Conservation (phyloP, 768 basidiomycete genomes). For the Panaeolus cyanescens region DNA sequence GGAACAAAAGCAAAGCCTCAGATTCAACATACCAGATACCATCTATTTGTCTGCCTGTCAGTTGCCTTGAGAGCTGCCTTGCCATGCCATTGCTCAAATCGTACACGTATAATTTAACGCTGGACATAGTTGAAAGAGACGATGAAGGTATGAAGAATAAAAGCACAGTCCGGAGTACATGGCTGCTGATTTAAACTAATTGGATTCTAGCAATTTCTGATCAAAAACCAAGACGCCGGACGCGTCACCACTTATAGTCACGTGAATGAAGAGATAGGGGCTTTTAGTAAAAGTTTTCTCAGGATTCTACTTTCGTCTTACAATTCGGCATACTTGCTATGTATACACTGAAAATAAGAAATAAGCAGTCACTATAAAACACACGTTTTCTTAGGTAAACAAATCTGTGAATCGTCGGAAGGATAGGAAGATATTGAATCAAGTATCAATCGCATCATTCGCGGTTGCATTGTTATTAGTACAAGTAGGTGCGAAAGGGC, state of each 20-base stretch:
- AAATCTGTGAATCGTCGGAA: no score
- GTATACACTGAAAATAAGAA: no score
- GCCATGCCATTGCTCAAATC: constrained; percentile 91
- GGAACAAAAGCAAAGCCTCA: neutral
- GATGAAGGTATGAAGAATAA: neutral
- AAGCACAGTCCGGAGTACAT: neutral
- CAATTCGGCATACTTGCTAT: no score
- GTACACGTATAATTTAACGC: constrained; percentile 88
- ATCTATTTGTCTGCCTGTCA: constrained; percentile 89
- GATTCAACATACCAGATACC: constrained; percentile 75
- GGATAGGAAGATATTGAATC: no score
- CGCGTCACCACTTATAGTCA: neutral
- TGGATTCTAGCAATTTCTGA: neutral
- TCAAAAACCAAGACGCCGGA: neutral
- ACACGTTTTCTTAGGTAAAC: no score
- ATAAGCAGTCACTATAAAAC: no score
- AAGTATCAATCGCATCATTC: no score
- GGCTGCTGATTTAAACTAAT: neutral
- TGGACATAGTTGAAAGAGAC: constrained; percentile 27
- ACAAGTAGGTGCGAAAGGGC: no score
- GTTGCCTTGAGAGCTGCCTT: constrained; percentile 70
- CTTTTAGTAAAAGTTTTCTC: no score
- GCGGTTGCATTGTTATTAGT: no score
- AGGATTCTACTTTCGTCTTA: no score
- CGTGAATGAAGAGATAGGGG: no score